Conservation (phyloP, 2,329 filamentous ascomycete species). For the Eutypella sp. region DNA sequence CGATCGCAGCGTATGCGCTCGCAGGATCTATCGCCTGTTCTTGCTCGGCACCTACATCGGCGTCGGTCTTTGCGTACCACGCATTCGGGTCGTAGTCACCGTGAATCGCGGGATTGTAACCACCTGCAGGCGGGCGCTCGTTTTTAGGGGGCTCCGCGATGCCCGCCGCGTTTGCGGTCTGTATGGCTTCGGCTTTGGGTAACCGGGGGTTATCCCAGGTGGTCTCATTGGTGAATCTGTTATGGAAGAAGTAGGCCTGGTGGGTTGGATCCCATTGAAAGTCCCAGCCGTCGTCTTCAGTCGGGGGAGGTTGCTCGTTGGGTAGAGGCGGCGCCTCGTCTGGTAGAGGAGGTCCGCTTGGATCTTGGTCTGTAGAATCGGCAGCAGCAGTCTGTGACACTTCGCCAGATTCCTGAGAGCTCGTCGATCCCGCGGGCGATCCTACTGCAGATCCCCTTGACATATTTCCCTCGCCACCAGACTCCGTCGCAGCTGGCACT, state of each 20-base stretch:
- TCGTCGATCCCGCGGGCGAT: conserved; percentile 5
- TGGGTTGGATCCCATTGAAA: conserved; percentile 67
- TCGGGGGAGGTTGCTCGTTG: conserved; percentile 19
- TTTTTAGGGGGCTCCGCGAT: conserved; percentile 26
- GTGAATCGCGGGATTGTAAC: conserved; percentile 95
- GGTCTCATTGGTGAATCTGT: conserved; percentile 66
- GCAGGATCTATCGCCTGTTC: conserved; percentile 28
- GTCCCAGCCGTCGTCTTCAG: conserved; percentile 74
- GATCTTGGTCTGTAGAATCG: conserved; percentile 10
- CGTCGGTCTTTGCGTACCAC: conserved; percentile 72
- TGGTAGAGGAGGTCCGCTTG: conserved; percentile 31
- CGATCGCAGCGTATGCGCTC: conserved; percentile 59
- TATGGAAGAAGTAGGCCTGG: conserved; percentile 78
- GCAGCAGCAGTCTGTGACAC: conserved; percentile 9
- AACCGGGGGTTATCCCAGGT: conserved; percentile 88
- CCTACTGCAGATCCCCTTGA: conserved; percentile 5
- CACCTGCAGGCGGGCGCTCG: conserved; percentile 50
- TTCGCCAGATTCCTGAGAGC: conserved; percentile 16
- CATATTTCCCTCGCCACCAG: conserved; percentile 2
- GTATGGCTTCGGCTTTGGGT: conserved; percentile 33
- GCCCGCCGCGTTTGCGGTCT: conserved; percentile 17
- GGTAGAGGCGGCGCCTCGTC: conserved; percentile 32
- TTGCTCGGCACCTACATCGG: conserved; percentile 30
- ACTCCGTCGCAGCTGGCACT: neutral
- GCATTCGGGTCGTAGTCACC: conserved; percentile 94